These are phyloP conservation scores for Diutina pseudorugosa DNA, from an alignment of 1,139 yeast species.

Conservation along the genomic window DNA sequence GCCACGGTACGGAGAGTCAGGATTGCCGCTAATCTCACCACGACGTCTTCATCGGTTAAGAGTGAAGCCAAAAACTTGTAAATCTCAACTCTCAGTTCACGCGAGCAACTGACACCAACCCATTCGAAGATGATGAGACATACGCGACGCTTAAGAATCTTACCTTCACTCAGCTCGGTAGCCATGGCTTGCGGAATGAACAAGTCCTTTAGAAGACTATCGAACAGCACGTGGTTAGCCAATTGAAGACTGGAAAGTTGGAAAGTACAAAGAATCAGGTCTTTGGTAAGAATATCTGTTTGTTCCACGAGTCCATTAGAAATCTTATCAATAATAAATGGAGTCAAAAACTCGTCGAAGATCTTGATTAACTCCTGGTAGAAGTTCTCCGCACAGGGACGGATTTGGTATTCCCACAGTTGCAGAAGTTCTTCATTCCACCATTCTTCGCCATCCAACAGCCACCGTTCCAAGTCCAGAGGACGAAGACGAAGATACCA, in stretches of 20 bases:
- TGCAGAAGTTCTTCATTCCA: conserved; percentile 66
- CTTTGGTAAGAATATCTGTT: conserved; percentile 51
- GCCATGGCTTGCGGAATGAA: conserved; percentile 55
- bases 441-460: conserved; percentile 85
- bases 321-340: conserved; percentile 52
- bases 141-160: conserved; percentile 65
- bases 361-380: conserved; percentile 62
- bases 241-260: conserved; percentile 65
- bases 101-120: conserved; percentile 56
- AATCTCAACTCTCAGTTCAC: conserved; percentile 44
- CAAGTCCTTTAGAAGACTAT: conserved; percentile 40
- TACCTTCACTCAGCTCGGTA: conserved; percentile 32
- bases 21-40: conserved; percentile 66
- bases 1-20: conserved; percentile 56
- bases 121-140: conserved; percentile 72
- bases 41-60: conserved; percentile 47
- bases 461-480: conserved; percentile 72
- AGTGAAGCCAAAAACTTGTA: conserved; percentile 41
- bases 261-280: conserved; percentile 70
- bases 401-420: conserved; percentile 73
- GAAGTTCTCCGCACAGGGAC: conserved; percentile 82
- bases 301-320: conserved; percentile 33
- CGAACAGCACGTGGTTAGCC: conserved; percentile 52
- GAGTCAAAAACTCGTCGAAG: conserved; percentile 51
- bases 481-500: conserved; percentile 69